Conservation (phyloP, 2,329 filamentous ascomycete species). For the Phaeosphaeriaceae sp. region DNA sequence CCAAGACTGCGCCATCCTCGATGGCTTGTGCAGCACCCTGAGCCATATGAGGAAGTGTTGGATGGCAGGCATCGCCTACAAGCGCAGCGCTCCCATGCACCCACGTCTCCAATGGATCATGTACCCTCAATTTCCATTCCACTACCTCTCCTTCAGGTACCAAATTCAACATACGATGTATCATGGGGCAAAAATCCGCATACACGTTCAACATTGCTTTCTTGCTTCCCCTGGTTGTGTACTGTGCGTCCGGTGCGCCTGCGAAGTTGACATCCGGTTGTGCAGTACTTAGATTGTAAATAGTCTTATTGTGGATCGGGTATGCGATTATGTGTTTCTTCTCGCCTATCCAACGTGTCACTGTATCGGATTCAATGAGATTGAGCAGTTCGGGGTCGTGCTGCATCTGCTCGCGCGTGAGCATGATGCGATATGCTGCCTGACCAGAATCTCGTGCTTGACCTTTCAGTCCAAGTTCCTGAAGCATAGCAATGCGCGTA, state of each 20-base stretch:
- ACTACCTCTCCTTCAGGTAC: conserved; percentile 70
- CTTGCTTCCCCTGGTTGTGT: conserved; percentile 68
- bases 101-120: conserved; percentile 69
- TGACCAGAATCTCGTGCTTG: conserved; percentile 73
- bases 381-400: conserved; percentile 69
- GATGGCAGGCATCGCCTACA: conserved; percentile 67
- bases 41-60: conserved; percentile 67
- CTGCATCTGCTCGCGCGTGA: conserved; percentile 70
- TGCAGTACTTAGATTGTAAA: conserved; percentile 70
- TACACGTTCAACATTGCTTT: conserved; percentile 66
- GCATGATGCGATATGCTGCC: conserved; percentile 80
- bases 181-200: conserved; percentile 65
- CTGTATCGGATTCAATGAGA: conserved; percentile 71
- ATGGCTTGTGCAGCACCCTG: conserved; percentile 71
- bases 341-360: conserved; percentile 78
- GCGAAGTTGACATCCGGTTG: conserved; percentile 68
- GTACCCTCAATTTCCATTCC: conserved; percentile 70
- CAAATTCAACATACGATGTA: conserved; percentile 65
- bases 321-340: conserved; percentile 80
- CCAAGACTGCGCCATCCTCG: conserved; percentile 66
- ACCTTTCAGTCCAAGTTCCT: conserved; percentile 57
- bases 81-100: conserved; percentile 60
- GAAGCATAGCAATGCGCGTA: conserved; percentile 60
- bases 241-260: conserved; percentile 62
- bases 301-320: conserved; percentile 69